These are phyloP conservation scores for Podospora bellae-mahoneyi DNA, from an alignment of 495 filamentous ascomycete genomes.

Conservation along the genomic window DNA sequence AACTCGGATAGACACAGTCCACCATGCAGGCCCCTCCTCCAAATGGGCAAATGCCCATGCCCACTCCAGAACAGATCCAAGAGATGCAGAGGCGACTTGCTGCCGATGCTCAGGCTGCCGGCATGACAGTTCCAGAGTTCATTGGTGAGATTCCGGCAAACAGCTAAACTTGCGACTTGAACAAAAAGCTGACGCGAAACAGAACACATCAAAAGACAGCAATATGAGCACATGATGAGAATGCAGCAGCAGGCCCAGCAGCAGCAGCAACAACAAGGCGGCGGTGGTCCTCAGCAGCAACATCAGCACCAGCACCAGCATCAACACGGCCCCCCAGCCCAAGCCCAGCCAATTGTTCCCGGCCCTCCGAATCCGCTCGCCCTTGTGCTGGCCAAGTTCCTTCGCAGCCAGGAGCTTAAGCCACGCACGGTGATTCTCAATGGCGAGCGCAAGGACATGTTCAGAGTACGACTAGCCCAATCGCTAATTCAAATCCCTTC, in stretches of 20 bases:
- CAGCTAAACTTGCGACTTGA: not conserved
- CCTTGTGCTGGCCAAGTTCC: conserved; percentile 83
- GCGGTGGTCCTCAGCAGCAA: conserved; percentile 54
- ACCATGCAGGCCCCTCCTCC: conserved; percentile 20
- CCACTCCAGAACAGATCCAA: conserved; percentile 79
- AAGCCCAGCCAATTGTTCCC: conserved; percentile 59
- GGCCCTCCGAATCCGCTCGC: conserved; percentile 84
- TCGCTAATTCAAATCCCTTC: not conserved
- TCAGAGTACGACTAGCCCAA: conserved; percentile 62
- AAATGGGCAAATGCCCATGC: conserved; percentile 49
- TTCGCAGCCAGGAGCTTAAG: conserved; percentile 83
- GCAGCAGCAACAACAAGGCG: conserved; percentile 58
- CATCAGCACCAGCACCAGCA: conserved; percentile 60
- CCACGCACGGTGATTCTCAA: conserved; percentile 87
- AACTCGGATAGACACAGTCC: not conserved
- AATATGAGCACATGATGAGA: conserved; percentile 58
- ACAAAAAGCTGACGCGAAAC: not conserved
- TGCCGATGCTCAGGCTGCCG: conserved; percentile 67
- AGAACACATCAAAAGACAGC: conserved; percentile 54
- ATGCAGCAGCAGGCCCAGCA: conserved; percentile 63
- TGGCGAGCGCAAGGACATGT: conserved; percentile 97
- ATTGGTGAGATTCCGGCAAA: conserved; percentile 31
- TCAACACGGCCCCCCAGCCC: conserved; percentile 50
- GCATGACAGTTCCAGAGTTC: conserved; percentile 73
- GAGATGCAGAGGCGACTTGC: conserved; percentile 82